These are phyloP conservation scores for Serendipita vermifera DNA, from an alignment of 768 basidiomycete genomes.

Conservation along the genomic window DNA sequence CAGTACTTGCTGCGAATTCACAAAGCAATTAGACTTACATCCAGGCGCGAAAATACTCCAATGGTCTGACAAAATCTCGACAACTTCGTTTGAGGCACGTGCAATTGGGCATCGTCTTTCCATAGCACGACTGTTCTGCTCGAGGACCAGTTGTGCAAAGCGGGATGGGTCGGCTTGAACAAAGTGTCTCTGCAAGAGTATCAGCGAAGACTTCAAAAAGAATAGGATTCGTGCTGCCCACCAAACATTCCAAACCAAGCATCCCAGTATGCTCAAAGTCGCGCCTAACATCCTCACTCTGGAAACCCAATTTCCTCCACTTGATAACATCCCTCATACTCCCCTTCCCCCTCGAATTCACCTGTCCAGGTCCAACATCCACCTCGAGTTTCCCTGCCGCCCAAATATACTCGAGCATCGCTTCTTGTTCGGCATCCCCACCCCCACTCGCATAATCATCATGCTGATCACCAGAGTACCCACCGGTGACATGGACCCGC, in stretches of 20 bases:
- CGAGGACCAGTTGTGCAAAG: constrained; percentile 66
- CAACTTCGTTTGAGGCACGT: constrained; percentile 72
- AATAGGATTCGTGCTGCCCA: constrained; percentile 23
- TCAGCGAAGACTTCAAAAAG: background rate
- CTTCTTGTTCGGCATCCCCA: constrained; percentile 40
- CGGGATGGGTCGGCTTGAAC: constrained; percentile 54
- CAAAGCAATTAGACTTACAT: constrained; percentile 35
- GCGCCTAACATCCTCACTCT: constrained; percentile 54
- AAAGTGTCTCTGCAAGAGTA: constrained; percentile 43
- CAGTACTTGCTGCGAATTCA: constrained; percentile 8
- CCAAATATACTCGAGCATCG: constrained; percentile 59
- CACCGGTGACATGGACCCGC: constrained; percentile 29
- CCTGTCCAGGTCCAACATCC: constrained; percentile 19
- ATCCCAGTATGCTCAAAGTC: constrained; percentile 72
- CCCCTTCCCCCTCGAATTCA: background rate
- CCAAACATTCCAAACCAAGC: constrained; percentile 71
- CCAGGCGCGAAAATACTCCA: constrained; percentile 80
- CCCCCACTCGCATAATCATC: constrained; percentile 11
- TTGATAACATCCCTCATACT: constrained; percentile 31
- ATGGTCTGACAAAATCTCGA: constrained; percentile 70
- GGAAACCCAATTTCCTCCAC: constrained; percentile 72
- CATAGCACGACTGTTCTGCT: constrained; percentile 61
- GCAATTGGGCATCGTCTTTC: constrained; percentile 73
- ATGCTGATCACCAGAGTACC: constrained; percentile 35
- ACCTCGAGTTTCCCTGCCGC: constrained; percentile 37